These are phyloP conservation scores for Mycosphaerella sp. DNA, from an alignment of 2,329 filamentous ascomycete genomes.

Conservation along the genomic window DNA sequence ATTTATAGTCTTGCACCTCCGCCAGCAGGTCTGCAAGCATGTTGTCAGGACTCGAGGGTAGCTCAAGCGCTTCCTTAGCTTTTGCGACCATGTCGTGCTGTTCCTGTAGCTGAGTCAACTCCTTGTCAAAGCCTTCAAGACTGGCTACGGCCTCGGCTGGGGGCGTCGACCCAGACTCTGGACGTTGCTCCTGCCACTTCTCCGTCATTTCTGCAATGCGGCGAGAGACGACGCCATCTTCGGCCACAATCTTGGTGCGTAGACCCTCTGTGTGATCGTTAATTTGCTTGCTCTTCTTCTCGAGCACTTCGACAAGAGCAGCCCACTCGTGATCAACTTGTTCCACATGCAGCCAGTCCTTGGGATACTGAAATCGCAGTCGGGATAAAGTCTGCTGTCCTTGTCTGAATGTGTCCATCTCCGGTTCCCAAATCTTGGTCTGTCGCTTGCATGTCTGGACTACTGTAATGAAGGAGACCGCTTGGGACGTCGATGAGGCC, in stretches of 20 bases:
- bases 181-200: conserved; percentile 95
- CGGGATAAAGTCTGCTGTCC: conserved; percentile 87
- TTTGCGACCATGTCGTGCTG: conserved; percentile 92
- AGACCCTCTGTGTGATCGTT: conserved; percentile 94
- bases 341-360: conserved; percentile 91
- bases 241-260: conserved; percentile 86
- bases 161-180: conserved; percentile 87
- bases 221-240: conserved; percentile 84
- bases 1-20: conserved; percentile 98
- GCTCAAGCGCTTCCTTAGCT: conserved; percentile 91
- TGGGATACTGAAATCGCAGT: conserved; percentile 87
- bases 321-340: conserved; percentile 97
- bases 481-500: conserved; percentile 90
- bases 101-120: conserved; percentile 75
- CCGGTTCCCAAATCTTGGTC: conserved; percentile 87
- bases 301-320: conserved; percentile 82
- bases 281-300: conserved; percentile 89
- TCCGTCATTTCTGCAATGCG: conserved; percentile 78
- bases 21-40: conserved; percentile 81
- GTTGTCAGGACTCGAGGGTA: conserved; percentile 72
- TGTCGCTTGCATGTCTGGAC: conserved; percentile 95
- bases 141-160: conserved; percentile 82
- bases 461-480: conserved; percentile 96
- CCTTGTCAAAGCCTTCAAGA: conserved; percentile 72
- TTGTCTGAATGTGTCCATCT: conserved; percentile 92